These are phyloP conservation scores for Colletotrichum sansevieriae DNA, from an alignment of 2,329 filamentous ascomycete genomes.

Conservation along the genomic window DNA sequence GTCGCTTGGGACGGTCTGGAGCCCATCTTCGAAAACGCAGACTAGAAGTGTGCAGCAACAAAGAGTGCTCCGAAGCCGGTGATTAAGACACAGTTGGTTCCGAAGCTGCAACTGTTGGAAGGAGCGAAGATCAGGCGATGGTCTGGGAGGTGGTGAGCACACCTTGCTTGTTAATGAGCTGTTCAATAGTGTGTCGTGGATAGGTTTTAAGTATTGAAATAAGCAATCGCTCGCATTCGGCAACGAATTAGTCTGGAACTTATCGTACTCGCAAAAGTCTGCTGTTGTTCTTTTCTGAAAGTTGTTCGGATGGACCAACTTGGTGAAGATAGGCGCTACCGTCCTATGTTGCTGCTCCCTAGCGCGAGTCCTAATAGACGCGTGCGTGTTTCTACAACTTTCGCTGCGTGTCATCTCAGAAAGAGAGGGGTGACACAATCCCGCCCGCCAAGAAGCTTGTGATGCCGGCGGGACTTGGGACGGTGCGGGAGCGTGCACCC, in stretches of 20 bases:
- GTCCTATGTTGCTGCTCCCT: slow-evolving; percentile 1
- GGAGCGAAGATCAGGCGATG: slow-evolving; percentile 11
- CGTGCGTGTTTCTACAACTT: background rate
- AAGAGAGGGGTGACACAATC: background rate
- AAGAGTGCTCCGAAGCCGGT: background rate
- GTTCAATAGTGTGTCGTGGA: slow-evolving; percentile 22
- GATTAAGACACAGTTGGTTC: background rate
- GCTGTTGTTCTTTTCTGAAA: background rate
- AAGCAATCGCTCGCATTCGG: slow-evolving; percentile 32
- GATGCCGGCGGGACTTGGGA: slow-evolving; percentile 23
- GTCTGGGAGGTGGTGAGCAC: slow-evolving; percentile 9
- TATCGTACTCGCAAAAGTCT: background rate
- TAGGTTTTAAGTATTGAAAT: slow-evolving; percentile 22
- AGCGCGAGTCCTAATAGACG: background rate
- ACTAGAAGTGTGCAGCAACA: slow-evolving; percentile 12
- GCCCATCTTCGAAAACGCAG: slow-evolving; percentile 72
- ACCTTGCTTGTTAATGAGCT: background rate
- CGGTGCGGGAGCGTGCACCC: slow-evolving; percentile 6
- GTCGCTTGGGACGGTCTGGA: slow-evolving; percentile 78
- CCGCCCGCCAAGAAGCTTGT: slow-evolving; percentile 35
- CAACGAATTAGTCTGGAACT: slow-evolving; percentile 1
- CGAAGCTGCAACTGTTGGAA: slow-evolving; percentile 9
- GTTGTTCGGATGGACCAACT: background rate
- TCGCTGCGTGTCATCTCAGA: background rate
- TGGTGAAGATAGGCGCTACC: background rate